Percentiles rank a stretch among this genome's conserved stretches.
These are phyloP conservation scores for Rubia balearica DNA, from an alignment of 305 asterid species.

Conservation along the genomic window DNA sequence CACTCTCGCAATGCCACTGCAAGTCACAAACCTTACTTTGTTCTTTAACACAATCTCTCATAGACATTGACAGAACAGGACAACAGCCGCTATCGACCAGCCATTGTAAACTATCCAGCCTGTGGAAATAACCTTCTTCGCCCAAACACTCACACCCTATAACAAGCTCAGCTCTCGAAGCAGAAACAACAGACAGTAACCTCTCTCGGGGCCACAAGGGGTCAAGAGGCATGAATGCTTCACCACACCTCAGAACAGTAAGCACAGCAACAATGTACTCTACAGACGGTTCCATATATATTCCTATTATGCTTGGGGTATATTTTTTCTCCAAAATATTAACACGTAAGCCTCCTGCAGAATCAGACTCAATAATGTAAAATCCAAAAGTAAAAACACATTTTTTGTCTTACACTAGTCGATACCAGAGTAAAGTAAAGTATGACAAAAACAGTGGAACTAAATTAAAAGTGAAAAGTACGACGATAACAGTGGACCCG, in stretches of 20 bases:
- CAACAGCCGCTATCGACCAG: conserved; percentile 44
- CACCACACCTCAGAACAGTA: conserved; percentile 83
- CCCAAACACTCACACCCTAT: conserved; percentile 38
- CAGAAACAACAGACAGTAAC: conserved; percentile 44
- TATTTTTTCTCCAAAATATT: conserved; percentile 20
- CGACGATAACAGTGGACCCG: neutral
- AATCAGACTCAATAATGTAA: neutral
- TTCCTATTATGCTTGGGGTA: conserved; percentile 57
- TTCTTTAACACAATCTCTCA: conserved; percentile 30
- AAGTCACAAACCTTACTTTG: conserved; percentile 28
- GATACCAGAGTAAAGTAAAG: neutral
- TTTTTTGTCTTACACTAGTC: neutral
- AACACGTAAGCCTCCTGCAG: conserved; percentile 21
- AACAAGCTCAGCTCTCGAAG: conserved; percentile 58
- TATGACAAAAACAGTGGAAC: neutral
- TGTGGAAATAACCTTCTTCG: conserved; percentile 43
- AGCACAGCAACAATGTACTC: conserved; percentile 77
- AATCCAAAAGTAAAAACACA: neutral
- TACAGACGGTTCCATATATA: conserved; percentile 84
- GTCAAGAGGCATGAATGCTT: conserved; percentile 90
- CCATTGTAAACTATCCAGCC: conserved; percentile 58
- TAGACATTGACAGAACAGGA: conserved; percentile 42
- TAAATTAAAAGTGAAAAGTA: no score
- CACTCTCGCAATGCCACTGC: conserved; percentile 70
- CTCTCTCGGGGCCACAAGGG: conserved; percentile 81